Conservation (phyloP, 768 basidiomycete species). For the Dacryopinax spathularia region DNA sequence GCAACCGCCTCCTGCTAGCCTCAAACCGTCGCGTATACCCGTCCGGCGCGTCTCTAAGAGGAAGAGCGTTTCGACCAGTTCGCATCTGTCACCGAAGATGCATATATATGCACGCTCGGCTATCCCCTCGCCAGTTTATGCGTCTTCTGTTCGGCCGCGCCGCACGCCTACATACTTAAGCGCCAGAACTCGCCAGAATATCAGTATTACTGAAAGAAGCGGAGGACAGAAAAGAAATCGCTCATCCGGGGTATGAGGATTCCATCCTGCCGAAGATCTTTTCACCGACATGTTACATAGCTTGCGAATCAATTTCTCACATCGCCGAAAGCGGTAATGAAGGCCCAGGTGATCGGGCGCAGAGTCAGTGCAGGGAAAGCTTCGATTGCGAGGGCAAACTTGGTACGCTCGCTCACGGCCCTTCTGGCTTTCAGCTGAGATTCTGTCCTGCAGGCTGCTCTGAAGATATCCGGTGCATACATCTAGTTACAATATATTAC, state of each 20-base stretch:
- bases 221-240: too few species aligned
- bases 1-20: background rate
- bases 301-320: background rate
- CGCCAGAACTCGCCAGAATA: background rate
- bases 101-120: background rate
- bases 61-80: background rate
- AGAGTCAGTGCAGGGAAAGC: background rate
- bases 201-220: background rate
- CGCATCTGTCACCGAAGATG: background rate
- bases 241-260: too few species aligned
- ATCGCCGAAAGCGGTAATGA: background rate
- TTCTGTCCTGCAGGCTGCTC: background rate
- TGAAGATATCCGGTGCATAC: background rate
- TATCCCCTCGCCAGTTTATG: background rate
- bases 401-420: background rate
- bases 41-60: background rate
- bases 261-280: too few species aligned
- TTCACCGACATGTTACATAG: too few species aligned
- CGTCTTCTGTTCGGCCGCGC: background rate
- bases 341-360: background rate
- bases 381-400: background rate
- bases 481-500: too few species aligned
- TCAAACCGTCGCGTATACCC: background rate
- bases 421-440: background rate
- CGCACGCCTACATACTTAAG: background rate